Conservation (phyloP, 352 stramenopile species). For the Phytophthora hybrid region DNA sequence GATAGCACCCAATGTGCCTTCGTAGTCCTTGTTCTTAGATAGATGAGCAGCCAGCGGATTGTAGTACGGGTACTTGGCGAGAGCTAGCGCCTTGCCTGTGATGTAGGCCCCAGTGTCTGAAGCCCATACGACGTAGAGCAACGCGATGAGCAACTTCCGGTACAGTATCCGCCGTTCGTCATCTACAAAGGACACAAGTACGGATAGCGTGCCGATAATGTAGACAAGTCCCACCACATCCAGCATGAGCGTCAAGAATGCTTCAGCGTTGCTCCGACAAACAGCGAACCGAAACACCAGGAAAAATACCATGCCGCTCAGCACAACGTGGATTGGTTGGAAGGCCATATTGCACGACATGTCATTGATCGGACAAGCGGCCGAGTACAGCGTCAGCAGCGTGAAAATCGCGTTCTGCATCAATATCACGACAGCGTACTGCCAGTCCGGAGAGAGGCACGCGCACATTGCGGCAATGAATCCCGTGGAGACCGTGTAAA, state of each 20-base stretch:
- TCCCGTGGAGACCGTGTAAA: slow-evolving; percentile 51
- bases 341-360: slow-evolving; percentile 51
- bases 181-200: slow-evolving; percentile 72
- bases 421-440: slow-evolving; percentile 54
- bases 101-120: slow-evolving; percentile 96
- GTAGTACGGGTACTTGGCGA: slow-evolving; percentile 86
- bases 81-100: slow-evolving; percentile 87
- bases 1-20: slow-evolving; percentile 92
- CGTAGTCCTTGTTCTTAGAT: slow-evolving; percentile 97
- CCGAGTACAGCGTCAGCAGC: slow-evolving; percentile 69
- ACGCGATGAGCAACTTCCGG: slow-evolving; percentile 68
- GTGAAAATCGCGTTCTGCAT: slow-evolving; percentile 60
- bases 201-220: slow-evolving; percentile 64
- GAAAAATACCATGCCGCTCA: slow-evolving; percentile 48
- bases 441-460: slow-evolving; percentile 60
- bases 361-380: slow-evolving; percentile 63
- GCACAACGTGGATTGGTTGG: slow-evolving; percentile 41
- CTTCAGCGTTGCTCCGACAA: slow-evolving; percentile 33
- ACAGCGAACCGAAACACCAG: slow-evolving; percentile 58
- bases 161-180: slow-evolving; percentile 61
- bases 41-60: slow-evolving; percentile 87
- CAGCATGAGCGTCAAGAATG: slow-evolving; percentile 57
- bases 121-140: slow-evolving; percentile 79
- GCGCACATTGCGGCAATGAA: slow-evolving; percentile 56
- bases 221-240: slow-evolving; percentile 69